phyloP scores from a whole-genome alignment of 331 rosid species.

The Dryas integrifolia region DNA sequence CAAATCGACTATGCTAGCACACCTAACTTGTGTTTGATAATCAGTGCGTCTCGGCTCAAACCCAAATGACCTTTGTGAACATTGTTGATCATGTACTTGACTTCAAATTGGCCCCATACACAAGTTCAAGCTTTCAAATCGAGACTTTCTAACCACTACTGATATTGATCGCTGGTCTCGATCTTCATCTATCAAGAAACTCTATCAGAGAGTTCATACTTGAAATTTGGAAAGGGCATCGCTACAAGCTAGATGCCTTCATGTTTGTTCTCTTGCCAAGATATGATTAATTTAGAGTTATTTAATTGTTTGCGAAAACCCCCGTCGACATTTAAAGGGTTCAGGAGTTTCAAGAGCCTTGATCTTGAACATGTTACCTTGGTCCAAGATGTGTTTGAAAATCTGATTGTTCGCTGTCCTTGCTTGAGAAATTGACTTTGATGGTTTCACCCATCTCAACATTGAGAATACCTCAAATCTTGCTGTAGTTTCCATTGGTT shows the following conservation, averaged over 20 bases:
- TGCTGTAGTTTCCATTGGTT: conserved; percentile 48
- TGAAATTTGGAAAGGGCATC: conserved; percentile 51
- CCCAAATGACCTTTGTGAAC: conserved; percentile 35
- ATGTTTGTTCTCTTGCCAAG: conserved; percentile 50
- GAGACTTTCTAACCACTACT: conserved; percentile 36
- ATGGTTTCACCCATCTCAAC: conserved; percentile 50
- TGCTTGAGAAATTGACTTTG: conserved; percentile 57
- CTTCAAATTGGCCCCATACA: conserved; percentile 54
- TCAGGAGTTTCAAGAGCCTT: conserved; percentile 57
- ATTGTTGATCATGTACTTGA: conserved; percentile 63
- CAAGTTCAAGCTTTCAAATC: conserved; percentile 60
- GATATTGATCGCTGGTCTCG: conserved; percentile 53
- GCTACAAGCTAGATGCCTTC: conserved; percentile 48
- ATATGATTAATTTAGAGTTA: conserved; percentile 49
- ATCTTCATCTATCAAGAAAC: conserved; percentile 43
- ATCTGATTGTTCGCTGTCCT: conserved; percentile 53
- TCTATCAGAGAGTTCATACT: conserved; percentile 50
- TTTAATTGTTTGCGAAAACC: conserved; percentile 59
- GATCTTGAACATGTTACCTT: conserved; percentile 60
- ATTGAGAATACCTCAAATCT: conserved; percentile 47
- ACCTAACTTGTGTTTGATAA: conserved; percentile 53
- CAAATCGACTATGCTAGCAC: conserved; percentile 45
- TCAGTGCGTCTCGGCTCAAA: conserved; percentile 33
- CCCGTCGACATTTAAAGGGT: conserved; percentile 49
- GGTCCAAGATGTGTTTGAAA: conserved; percentile 54